Evolutionary conservation across 306 rosid species (phyloP), one percentile per base, ranked within the genome.

Genomic region (Malus sieversii): DNA sequence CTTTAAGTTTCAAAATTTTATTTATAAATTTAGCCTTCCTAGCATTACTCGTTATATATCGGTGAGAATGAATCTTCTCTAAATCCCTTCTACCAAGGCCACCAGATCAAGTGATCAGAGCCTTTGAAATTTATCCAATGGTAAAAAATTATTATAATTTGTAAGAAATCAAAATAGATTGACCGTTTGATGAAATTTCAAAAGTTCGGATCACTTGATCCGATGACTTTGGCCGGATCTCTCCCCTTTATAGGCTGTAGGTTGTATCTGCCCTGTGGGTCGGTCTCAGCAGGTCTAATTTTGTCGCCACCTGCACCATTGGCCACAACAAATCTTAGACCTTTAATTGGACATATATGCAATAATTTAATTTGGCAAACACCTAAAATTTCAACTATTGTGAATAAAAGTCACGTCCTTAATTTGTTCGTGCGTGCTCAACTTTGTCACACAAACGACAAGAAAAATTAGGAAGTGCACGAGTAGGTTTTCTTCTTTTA

Each of bases 151-250:
- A 32, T 4, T 32, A 32, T 32, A 32, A 4, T 1, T 32, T 32
- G 4, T 32, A 32, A 32, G 1, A 0, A 0, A 4, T 32, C 6
- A 4, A 32, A 32, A 32, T 4, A 32, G 5, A 32, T 32, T 0
- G 5, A 32, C 0, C 6, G 6, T 32, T 32, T 32, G 35, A 32
- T 32, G 35, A 32, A 32, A 32, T 32, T 32, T 32, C 0, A 32
- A 32, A 32, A 4, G 0, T 32, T 1, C 0, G 6, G 0, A 32
- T 32, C 5, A 4, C 6, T 32, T 4, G 35, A 32, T 32, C 6
- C 0, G 1, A 5, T 32, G 35, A 4, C 6, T 32, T 32, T 32
- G 35, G 1, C 35, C 1, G 6, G 35, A 32, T 32, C 35, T 4
- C 35, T 23, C 1, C 25, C 25, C 25, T 22, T 22, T 22, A 22